Base-by-base conservation (phyloP, 371 early-diverging fungal genomes). In the Mucor lusitanicus region DNA sequence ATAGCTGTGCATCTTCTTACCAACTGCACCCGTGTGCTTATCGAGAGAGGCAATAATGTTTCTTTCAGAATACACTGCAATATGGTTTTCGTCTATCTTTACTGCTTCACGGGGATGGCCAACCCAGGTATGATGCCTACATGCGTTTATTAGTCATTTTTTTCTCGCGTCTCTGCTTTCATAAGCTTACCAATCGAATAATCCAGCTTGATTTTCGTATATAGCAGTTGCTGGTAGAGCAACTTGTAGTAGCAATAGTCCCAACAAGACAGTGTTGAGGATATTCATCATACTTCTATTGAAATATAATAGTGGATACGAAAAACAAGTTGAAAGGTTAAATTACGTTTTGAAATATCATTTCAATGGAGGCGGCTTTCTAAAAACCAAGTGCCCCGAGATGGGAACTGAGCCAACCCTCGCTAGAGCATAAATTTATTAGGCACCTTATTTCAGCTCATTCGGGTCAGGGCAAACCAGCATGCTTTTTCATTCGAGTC, bases 81-180 rank as follows among this genome's bases (percentile, higher is more conserved):
- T 61, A 1, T 70, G 71, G 17, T 78, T 73, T 21, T 78, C 63
- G 61, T 77, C 78, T 28, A 85, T 66, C 21, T 75, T 33, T 17
- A 74, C 59, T 12, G 78, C 60, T 68, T 79, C 64, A 37, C 65
- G 68, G 32, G 88, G 80, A 46, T 85, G 80, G 21, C 91, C 91
- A 42, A 88, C 74, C 85, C 87, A 88, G 40, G 71, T 71, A 59
- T 88, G 88, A 74, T 85, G 87, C 90, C 90, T 90, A 71, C 42
- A 25, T 15, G 19, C 17, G 19, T 33, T 33, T 27, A 50, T 23
- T 28, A 23, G n/a, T n/a, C n/a, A 46, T 32, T 62, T 39, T 50
- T 32, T 62, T 39, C 27, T 50, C 50, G 50, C 50, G 50, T 50
- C 11, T 27, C 12, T 5, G 19, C 8, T 46, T 15, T 15, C 19